Evolutionary conservation across 1,139 yeast genomes (phyloP).

Genomic region (Pichia sp.): DNA sequence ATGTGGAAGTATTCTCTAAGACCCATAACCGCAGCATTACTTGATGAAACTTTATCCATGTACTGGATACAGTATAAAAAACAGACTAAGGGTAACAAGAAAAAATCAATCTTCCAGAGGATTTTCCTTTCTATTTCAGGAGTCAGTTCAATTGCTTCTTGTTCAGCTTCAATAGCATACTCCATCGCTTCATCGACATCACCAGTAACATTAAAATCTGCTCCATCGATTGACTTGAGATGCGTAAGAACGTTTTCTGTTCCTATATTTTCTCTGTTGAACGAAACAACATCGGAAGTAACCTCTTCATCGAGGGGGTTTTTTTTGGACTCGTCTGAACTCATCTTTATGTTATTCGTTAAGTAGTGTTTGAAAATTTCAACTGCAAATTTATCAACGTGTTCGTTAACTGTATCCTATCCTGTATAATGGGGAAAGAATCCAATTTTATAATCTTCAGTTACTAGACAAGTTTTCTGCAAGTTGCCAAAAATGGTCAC

Average conservation of each 20-base stretch:
- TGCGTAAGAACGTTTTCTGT: background rate
- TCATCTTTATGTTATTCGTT: too few species aligned
- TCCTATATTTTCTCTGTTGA: background rate
- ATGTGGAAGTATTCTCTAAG: background rate
- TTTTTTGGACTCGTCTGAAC: too few species aligned
- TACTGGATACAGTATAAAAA: background rate
- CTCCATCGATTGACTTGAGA: background rate
- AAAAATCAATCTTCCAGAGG: background rate
- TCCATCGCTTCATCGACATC: background rate
- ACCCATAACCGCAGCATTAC: background rate
- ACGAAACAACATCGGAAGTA: too few species aligned
- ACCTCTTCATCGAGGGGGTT: too few species aligned
- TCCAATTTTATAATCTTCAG: too few species aligned
- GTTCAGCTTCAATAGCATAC: background rate
- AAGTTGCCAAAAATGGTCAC: too few species aligned
- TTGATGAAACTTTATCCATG: background rate
- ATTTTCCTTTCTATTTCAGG: background rate
- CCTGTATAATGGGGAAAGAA: too few species aligned
- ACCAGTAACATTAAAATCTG: background rate
- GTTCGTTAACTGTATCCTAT: too few species aligned
- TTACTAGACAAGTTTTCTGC: too few species aligned
- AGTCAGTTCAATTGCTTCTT: background rate
- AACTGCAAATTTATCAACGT: too few species aligned
- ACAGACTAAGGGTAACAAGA: background rate
- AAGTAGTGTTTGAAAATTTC: too few species aligned